Conservation (phyloP, 1,284 basidiomycete genomes). For the Pisolithus thermaeus region DNA sequence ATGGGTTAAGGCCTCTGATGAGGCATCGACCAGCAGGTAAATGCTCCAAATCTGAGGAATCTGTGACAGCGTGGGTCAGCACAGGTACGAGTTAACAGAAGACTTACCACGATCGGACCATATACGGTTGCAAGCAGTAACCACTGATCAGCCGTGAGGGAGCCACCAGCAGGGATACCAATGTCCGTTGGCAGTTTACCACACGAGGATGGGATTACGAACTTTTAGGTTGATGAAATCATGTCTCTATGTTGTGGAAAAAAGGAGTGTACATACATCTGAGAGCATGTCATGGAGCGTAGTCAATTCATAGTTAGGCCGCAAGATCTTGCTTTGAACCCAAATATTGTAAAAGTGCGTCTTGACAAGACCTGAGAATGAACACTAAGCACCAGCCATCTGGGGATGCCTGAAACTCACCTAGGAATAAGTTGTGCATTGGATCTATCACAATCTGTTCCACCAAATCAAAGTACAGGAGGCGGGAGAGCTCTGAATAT, state of each 20-base stretch:
- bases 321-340: conserved; percentile 23
- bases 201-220: conserved; percentile 16
- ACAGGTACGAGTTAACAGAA: background rate
- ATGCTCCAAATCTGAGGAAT: conserved; percentile 9
- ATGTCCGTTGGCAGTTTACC: conserved; percentile 26
- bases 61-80: conserved; percentile 6
- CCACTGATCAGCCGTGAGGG: conserved; percentile 33
- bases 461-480: conserved; percentile 4
- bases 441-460: background rate
- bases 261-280: background rate
- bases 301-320: conserved; percentile 19
- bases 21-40: too few species aligned
- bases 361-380: conserved; percentile 26
- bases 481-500: background rate
- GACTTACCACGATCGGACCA: conserved; percentile 23
- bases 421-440: conserved; percentile 6
- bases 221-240: conserved; percentile 4
- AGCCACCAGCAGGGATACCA: conserved; percentile 30
- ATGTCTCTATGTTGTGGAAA: background rate
- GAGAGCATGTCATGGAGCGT: conserved; percentile 19
- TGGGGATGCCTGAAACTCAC: background rate
- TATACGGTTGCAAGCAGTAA: conserved; percentile 21
- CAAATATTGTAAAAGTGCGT: conserved; percentile 30
- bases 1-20: too few species aligned
- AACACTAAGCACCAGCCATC: background rate